phyloP scores from a whole-genome alignment of 2,329 filamentous ascomycete species.

The Seiridium unicorne region DNA sequence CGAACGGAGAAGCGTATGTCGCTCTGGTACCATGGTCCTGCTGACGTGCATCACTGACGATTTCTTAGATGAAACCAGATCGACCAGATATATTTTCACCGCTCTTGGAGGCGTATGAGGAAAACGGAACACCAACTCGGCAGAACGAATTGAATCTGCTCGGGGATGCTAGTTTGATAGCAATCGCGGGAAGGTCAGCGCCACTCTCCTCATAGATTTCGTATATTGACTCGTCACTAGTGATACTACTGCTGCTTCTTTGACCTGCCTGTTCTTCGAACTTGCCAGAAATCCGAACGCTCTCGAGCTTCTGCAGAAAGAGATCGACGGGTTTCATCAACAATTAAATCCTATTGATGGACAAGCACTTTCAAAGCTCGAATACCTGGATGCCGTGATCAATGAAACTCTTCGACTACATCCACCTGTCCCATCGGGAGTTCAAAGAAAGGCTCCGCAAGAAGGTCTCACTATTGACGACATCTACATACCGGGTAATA shows the following conservation, averaged over 20 bases:
- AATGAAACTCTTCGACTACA: slow-evolving; percentile 14
- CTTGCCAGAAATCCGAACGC: slow-evolving; percentile 20
- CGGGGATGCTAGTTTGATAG: slow-evolving; percentile 27
- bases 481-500: slow-evolving; percentile 33
- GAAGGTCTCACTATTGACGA: slow-evolving; percentile 33
- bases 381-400: slow-evolving; percentile 11
- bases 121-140: slow-evolving; percentile 11
- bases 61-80: slow-evolving; percentile 13
- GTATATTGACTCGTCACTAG: slow-evolving; percentile 16
- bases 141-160: slow-evolving; percentile 23
- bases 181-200: slow-evolving; percentile 30
- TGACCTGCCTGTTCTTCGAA: slow-evolving; percentile 24
- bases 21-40: background rate
- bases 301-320: slow-evolving; percentile 17
- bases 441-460: slow-evolving; percentile 33
- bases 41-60: background rate
- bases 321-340: slow-evolving; percentile 20
- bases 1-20: background rate
- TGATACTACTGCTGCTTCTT: slow-evolving; percentile 46
- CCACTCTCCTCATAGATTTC: background rate
- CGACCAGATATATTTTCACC: slow-evolving; percentile 29
- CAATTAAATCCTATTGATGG: slow-evolving; percentile 16
- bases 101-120: slow-evolving; percentile 26
- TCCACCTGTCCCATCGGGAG: slow-evolving; percentile 18
- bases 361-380: background rate